Percentiles rank a stretch among this genome's conserved stretches.
phyloP scores from a whole-genome alignment of 306 rosid species.

The Pyrus communis region DNA sequence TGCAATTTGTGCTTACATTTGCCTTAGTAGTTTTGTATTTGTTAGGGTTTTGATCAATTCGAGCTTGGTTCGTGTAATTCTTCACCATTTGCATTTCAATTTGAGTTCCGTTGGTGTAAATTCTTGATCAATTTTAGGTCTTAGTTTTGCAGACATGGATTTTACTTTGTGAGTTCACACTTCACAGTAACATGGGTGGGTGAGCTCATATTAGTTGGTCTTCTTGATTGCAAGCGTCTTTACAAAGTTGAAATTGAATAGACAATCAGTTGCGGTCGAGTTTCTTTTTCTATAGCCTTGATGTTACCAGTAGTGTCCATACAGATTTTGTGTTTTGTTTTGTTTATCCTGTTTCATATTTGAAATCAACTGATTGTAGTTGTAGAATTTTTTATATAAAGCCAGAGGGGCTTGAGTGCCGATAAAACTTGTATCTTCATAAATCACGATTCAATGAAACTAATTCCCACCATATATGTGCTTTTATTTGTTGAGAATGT shows the following conservation, averaged over 20 bases:
- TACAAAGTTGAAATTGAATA: neutral
- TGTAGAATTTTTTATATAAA: neutral
- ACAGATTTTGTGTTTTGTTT: neutral
- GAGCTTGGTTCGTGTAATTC: neutral
- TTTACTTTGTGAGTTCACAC: neutral
- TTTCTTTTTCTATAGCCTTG: neutral
- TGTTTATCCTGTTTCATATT: neutral
- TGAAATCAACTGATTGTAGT: neutral
- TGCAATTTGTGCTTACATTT: neutral
- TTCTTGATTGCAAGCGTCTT: neutral
- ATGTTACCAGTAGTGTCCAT: neutral
- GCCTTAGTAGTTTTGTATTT: neutral
- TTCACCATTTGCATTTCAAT: neutral
- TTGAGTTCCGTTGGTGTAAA: neutral
- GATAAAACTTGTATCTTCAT: neutral
- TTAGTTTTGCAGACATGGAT: neutral
- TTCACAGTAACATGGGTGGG: neutral
- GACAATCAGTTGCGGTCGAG: neutral
- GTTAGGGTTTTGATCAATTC: neutral
- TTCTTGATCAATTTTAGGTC: neutral
- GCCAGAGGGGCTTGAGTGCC: neutral
- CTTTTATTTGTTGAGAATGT: too few species aligned
- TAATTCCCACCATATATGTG: neutral
- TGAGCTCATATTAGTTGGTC: neutral
- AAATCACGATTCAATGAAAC: neutral